Evolutionary conservation across 768 basidiomycete species (phyloP), one percentile per base, ranked within the genome.

Genomic region (Tricholoma matsutake): DNA sequence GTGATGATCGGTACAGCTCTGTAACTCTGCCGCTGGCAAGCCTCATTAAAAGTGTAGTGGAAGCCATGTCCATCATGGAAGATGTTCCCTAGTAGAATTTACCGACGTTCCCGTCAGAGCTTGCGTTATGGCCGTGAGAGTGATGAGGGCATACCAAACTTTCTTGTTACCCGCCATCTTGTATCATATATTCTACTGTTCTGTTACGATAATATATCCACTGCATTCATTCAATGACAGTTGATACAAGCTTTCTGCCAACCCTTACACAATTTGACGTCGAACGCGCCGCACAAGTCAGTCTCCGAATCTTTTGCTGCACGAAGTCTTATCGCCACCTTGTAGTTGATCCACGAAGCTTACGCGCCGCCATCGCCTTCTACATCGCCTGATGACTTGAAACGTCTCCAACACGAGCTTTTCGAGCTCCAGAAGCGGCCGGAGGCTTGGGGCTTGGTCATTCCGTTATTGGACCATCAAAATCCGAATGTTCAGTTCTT

Each of bases 401-500:
- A 85, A 31, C 79, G 80, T 20, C 75, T 87, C 6, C 90, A 92
- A 67, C 84, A 84, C 57, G 87, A 91, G 61, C 81, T 91, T 4
- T 89, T 88, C 63, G 87, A 90, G 62, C 82, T 91, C 10, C 90
- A 92, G 72, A 89, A 87, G 66, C 76, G 80, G 56, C 86, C 83
- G 14, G 90, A 91, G 66, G 91, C 91, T 3, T 95, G 92, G 93
- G 92, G 91, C 8, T 76, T 95, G 52, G 85, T 94, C 18, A 80
- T 91, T 35, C 92, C 92, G 0, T 81, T 95, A 63, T 75, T 94
- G 25, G 80, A 86, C 13, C 79, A 89, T 67, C 75, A 79, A 29
- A 89, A 96, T 72, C 81, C 81, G 56, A 93, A 93, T 68, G 92
- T 96, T 9, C 91, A 95, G 71, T 98, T 96, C 81, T 96, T 94